Conservation (phyloP, 495 filamentous ascomycete species). For the Tuber umbilicatum region DNA sequence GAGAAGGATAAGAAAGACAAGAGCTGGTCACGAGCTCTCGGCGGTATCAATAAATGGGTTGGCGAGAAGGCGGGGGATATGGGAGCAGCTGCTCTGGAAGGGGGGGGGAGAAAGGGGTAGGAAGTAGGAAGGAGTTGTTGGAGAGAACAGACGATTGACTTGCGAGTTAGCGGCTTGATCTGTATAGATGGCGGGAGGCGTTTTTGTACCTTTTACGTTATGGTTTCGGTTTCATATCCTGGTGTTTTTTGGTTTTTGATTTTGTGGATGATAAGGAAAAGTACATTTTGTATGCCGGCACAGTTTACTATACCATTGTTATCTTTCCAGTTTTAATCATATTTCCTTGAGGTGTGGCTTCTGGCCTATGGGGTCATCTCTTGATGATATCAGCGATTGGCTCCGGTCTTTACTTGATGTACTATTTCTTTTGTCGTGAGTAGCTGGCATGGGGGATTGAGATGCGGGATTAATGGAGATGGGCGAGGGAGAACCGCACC, state of each 20-base stretch:
- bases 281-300: background rate
- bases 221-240: background rate
- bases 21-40: slow-evolving; percentile 3
- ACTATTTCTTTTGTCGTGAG: background rate
- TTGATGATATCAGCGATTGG: background rate
- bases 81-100: background rate
- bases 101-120: background rate
- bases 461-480: background rate
- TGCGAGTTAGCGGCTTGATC: background rate
- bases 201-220: background rate
- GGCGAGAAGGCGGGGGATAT: background rate
- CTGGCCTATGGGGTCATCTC: background rate
- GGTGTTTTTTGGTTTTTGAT: background rate
- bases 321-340: background rate
- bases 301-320: background rate
- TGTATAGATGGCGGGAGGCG: slow-evolving; percentile 5
- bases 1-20: slow-evolving; percentile 20
- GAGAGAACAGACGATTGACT: background rate
- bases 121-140: background rate
- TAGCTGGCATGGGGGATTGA: background rate
- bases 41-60: background rate
- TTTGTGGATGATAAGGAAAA: background rate
- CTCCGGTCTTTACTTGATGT: background rate
- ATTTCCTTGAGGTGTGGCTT: background rate
- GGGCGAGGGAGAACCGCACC: background rate